Evolutionary conservation across 2,329 filamentous ascomycete genomes (phyloP).

Genomic region (Hysterium pulicare): DNA sequence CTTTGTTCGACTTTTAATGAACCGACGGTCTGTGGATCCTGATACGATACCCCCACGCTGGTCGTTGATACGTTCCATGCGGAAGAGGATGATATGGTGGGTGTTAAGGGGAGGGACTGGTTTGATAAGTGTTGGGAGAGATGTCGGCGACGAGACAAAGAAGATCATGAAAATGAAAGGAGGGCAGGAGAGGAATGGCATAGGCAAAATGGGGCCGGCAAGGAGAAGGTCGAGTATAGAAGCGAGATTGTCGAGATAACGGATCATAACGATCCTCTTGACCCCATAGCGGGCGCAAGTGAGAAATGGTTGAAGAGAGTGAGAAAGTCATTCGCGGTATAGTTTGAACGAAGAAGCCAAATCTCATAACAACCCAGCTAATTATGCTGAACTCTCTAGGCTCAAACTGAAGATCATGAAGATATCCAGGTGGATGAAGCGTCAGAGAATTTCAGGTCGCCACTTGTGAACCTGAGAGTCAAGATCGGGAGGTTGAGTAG

Average conservation of each 20-base stretch:
- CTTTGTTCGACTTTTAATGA: slow-evolving; percentile 21
- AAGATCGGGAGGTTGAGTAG: too few relatives aligned
- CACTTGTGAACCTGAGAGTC: neutral
- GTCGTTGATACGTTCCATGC: slow-evolving; percentile 26
- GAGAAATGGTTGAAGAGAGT: slow-evolving; percentile 25
- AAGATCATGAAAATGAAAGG: neutral
- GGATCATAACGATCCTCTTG: slow-evolving; percentile 26
- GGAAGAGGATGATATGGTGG: slow-evolving; percentile 24
- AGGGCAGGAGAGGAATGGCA: neutral
- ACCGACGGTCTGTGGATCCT: slow-evolving; percentile 15
- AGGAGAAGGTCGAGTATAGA: slow-evolving; percentile 15
- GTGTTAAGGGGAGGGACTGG: slow-evolving; percentile 24
- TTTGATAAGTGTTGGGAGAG: slow-evolving; percentile 25
- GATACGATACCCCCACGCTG: slow-evolving; percentile 2
- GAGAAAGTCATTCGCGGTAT: slow-evolving; percentile 14
- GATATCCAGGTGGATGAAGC: too few relatives aligned
- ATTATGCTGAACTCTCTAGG: too few relatives aligned
- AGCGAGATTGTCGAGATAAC: slow-evolving; percentile 16
- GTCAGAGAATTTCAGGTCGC: too few relatives aligned
- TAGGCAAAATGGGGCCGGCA: neutral
- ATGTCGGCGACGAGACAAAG: neutral
- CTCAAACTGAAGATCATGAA: too few relatives aligned
- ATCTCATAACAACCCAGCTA: too few relatives aligned
- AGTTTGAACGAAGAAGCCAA: too few relatives aligned
- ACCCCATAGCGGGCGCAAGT: slow-evolving; percentile 23